Base-by-base conservation (phyloP, 345 rosid genomes). In the Laguncularia racemosa region DNA sequence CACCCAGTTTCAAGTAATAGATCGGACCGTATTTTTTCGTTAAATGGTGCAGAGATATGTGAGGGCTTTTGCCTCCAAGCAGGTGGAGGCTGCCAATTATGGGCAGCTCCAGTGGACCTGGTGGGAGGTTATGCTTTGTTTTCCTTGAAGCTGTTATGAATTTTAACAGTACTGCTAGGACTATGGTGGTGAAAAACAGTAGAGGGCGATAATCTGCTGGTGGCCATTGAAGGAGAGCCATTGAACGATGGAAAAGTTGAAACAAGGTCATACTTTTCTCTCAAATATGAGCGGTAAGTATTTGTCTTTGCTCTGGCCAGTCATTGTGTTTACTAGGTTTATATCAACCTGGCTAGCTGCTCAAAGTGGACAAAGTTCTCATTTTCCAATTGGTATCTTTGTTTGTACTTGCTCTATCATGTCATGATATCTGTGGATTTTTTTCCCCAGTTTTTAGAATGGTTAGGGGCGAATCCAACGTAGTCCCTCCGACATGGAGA, bases 81-180 rank as follows among this genome's bases (percentile, higher is more conserved):
- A 70, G 83, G 67, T 75, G 81, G 49, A 79, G 76, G 67, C 80
- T 80, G 16, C 88, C 83, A 2, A 80, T 48, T 58, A 77, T 18
- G 5, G 85, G 85, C 6, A 83, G 65, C 66, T 69, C 64, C 0
- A 55, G 49, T 18, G 84, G 87, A 49, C 82, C 58, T 20, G 84
- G 78, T 1, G 80, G 80, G 20, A 74, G 84, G 54, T 71, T 77
- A 20, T 53, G 67, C 51, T 70, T 59, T 40, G 55, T 54, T 53
- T 52, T 69, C 44, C 52, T 57, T 1, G 52, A 28, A 20, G 64
- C 73, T 9, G 16, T 45, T 55, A 48, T 60, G 12, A 59, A 15
- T 53, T 48, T 66, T 0, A 76, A 57, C 21, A 64, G 8, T 2
- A 67, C 4, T 26, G 50, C 19, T 2, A 65, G 33, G 23, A 73